phyloP scores from a whole-genome alignment of 2,329 filamentous ascomycete species.

The Exophiala dermatitidis region DNA sequence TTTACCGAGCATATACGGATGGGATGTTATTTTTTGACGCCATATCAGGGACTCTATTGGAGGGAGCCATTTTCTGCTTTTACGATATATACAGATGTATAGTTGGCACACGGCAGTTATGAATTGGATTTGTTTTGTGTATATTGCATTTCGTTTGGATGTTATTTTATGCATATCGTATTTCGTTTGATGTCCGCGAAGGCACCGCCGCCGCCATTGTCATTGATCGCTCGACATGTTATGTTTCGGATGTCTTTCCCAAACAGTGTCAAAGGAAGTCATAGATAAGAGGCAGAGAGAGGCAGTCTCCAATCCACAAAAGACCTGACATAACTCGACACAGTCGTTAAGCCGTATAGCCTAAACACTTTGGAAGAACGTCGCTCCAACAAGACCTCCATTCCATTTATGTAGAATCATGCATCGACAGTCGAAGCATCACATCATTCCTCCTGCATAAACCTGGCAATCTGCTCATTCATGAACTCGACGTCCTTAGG shows the following conservation, averaged over 20 bases:
- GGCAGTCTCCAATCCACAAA: too few relatives aligned
- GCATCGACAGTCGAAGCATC: not conserved
- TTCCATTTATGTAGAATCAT: not conserved
- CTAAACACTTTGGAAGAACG: not conserved
- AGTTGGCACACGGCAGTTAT: not conserved
- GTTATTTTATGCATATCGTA: not conserved
- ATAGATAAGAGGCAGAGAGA: too few relatives aligned
- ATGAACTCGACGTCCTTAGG: slow-evolving; percentile 29
- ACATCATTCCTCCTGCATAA: slow-evolving; percentile 16
- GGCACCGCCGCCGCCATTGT: not conserved
- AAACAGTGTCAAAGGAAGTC: too few relatives aligned
- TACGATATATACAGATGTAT: not conserved
- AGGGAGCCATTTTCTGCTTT: not conserved
- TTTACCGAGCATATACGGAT: slow-evolving; percentile 3
- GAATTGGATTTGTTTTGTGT: not conserved
- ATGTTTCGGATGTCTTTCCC: not conserved
- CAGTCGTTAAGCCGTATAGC: too few relatives aligned
- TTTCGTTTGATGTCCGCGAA: not conserved
- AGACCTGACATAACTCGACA: too few relatives aligned
- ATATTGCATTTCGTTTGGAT: not conserved
- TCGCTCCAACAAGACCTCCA: not conserved
- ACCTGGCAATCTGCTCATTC: slow-evolving; percentile 26
- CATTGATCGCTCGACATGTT: not conserved
- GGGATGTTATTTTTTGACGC: slow-evolving; percentile 3
- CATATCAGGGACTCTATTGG: not conserved